These are phyloP conservation scores for Purshia tridentata DNA, from an alignment of 306 rosid genomes.

Conservation along the genomic window DNA sequence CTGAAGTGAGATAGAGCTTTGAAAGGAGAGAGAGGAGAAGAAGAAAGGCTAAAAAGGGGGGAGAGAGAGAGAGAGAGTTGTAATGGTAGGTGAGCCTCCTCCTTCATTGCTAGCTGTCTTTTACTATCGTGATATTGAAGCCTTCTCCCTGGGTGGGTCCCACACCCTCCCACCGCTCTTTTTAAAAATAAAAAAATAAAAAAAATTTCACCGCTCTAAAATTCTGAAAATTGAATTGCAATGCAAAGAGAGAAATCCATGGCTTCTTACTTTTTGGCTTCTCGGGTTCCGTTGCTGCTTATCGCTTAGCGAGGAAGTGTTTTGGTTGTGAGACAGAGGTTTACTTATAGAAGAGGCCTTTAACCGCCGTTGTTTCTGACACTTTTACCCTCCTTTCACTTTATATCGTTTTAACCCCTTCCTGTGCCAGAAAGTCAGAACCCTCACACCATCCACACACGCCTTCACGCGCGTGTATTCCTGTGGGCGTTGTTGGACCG, in stretches of 20 bases:
- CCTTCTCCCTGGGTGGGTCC: conserved; percentile 52
- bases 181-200: background rate
- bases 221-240: too few species aligned
- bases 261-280: background rate
- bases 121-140: conserved; percentile 82
- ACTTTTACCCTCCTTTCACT: background rate
- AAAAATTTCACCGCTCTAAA: background rate
- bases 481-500: too few species aligned
- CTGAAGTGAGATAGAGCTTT: conserved; percentile 14
- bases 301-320: too few species aligned
- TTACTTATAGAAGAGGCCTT: conserved; percentile 8
- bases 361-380: conserved; percentile 17
- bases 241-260: too few species aligned
- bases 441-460: background rate
- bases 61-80: conserved; percentile 29
- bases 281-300: background rate
- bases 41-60: conserved; percentile 44
- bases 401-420: too few species aligned
- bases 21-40: conserved; percentile 42
- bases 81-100: conserved; percentile 71
- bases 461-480: background rate
- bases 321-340: background rate
- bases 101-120: conserved; percentile 98
- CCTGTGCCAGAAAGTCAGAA: too few species aligned
- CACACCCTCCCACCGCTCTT: conserved; percentile 33